Percentiles rank a stretch among this genome's conserved stretches.
Conservation (phyloP, 768 basidiomycete species). For the Atractiella rhizophila region DNA sequence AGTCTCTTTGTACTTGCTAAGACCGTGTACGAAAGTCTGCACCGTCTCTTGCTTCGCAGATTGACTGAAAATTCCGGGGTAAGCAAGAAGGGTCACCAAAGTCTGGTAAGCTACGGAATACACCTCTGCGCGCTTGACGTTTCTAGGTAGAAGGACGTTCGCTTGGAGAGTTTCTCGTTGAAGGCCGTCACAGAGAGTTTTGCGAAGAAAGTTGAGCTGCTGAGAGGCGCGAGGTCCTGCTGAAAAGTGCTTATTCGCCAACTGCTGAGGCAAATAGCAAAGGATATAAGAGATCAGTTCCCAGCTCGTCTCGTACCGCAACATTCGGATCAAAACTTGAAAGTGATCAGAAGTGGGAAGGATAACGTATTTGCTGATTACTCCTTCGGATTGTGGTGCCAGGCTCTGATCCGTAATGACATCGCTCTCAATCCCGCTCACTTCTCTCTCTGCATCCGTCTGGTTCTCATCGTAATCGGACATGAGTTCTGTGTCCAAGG, state of each 20-base stretch:
- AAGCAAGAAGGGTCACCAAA: slow-evolving; percentile 64
- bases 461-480: slow-evolving; percentile 16
- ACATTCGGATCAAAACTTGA: slow-evolving; percentile 32
- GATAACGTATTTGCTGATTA: slow-evolving; percentile 10
- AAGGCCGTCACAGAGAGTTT: slow-evolving; percentile 42
- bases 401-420: slow-evolving; percentile 10
- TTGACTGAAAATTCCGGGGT: slow-evolving; percentile 47
- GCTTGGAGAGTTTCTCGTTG: slow-evolving; percentile 33
- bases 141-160: slow-evolving; percentile 23
- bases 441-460: slow-evolving; percentile 16
- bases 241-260: slow-evolving; percentile 86
- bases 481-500: background rate
- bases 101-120: slow-evolving; percentile 70
- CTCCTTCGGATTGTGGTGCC: background rate
- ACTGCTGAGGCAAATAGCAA: slow-evolving; percentile 67
- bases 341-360: slow-evolving; percentile 57
- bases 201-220: slow-evolving; percentile 37
- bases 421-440: slow-evolving; percentile 20
- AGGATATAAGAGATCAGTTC: slow-evolving; percentile 77
- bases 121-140: slow-evolving; percentile 45
- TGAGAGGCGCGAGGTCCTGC: slow-evolving; percentile 60
- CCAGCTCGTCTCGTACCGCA: slow-evolving; percentile 62
- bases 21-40: slow-evolving; percentile 23
- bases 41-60: slow-evolving; percentile 23
- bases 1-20: slow-evolving; percentile 21